Conservation (phyloP, 495 filamentous ascomycete species). For the Hyaloscypha variabilis region DNA sequence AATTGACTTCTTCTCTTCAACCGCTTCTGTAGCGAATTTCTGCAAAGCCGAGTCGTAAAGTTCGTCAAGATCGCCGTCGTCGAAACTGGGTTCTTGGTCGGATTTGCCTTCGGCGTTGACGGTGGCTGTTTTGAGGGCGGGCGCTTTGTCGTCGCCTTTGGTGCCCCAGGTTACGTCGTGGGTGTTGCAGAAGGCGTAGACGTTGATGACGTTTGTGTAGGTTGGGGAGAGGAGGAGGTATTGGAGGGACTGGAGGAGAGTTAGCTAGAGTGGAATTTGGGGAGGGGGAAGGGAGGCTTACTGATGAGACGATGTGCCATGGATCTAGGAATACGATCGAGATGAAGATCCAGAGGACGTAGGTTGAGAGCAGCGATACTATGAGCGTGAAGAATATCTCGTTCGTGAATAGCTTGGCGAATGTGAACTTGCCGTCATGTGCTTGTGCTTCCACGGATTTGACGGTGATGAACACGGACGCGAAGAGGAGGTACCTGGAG, state of each 20-base stretch:
- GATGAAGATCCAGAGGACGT: slow-evolving; percentile 93
- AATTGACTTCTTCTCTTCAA: slow-evolving; percentile 59
- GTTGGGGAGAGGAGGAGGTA: slow-evolving; percentile 93
- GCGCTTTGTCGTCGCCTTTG: slow-evolving; percentile 85
- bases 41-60: slow-evolving; percentile 84
- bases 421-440: slow-evolving; percentile 74
- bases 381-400: slow-evolving; percentile 44
- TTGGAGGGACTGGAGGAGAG: slow-evolving; percentile 65
- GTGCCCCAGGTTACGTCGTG: slow-evolving; percentile 98
- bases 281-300: slow-evolving; percentile 52
- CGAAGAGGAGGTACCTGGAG: slow-evolving; percentile 77
- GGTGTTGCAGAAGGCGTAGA: slow-evolving; percentile 96
- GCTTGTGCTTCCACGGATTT: slow-evolving; percentile 39
- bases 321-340: slow-evolving; percentile 93
- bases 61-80: slow-evolving; percentile 74
- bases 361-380: slow-evolving; percentile 78
- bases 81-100: slow-evolving; percentile 79
- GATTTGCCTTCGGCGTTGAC: slow-evolving; percentile 87
- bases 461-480: slow-evolving; percentile 70
- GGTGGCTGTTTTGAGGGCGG: slow-evolving; percentile 39
- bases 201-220: slow-evolving; percentile 94
- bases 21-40: slow-evolving; percentile 59
- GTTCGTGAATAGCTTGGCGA: slow-evolving; percentile 63
- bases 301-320: slow-evolving; percentile 97
- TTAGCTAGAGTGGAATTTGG: not conserved